Percentiles rank a stretch among this genome's conserved stretches.
Conservation (phyloP, 2,329 filamentous ascomycete species). For the Colletotrichum scovillei region DNA sequence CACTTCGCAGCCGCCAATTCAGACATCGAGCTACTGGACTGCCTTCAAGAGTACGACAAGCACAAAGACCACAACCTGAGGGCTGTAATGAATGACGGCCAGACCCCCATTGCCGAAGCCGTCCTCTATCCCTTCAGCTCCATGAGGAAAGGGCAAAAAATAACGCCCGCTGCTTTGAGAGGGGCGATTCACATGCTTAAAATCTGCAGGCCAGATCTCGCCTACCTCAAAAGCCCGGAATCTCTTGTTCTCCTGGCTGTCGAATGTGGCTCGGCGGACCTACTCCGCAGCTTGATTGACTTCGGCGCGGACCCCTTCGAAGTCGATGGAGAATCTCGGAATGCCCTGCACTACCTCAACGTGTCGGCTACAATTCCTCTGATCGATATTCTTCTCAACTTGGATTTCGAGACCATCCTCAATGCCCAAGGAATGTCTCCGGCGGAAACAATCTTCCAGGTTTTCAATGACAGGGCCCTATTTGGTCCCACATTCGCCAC, state of each 20-base stretch:
- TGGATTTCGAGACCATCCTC: slow-evolving; percentile 35
- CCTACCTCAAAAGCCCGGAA: slow-evolving; percentile 10
- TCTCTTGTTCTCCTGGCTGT: slow-evolving; percentile 38
- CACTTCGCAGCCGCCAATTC: slow-evolving; percentile 49
- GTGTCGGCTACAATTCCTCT: slow-evolving; percentile 39
- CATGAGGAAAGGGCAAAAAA: neutral
- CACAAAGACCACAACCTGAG: slow-evolving; percentile 42
- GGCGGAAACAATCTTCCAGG: slow-evolving; percentile 45
- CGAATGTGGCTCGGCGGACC: slow-evolving; percentile 42
- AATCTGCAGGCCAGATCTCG: neutral
- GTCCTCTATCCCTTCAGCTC: slow-evolving; percentile 35
- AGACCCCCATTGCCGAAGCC: slow-evolving; percentile 47
- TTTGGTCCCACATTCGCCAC: neutral
- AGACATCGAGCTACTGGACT: slow-evolving; percentile 43
- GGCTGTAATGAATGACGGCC: slow-evolving; percentile 34
- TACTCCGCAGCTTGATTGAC: slow-evolving; percentile 39
- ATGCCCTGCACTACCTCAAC: slow-evolving; percentile 42
- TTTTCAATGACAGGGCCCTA: slow-evolving; percentile 28
- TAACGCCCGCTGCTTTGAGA: too few relatives aligned
- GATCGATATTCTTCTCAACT: slow-evolving; percentile 39
- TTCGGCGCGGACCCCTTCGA: slow-evolving; percentile 36
- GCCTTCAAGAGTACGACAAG: slow-evolving; percentile 45
- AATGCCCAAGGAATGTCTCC: slow-evolving; percentile 38
- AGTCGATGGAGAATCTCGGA: slow-evolving; percentile 33
- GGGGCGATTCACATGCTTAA: slow-evolving; percentile 16